Evolutionary conservation across 768 basidiomycete genomes (phyloP).

Genomic region (Lentinula boryana): DNA sequence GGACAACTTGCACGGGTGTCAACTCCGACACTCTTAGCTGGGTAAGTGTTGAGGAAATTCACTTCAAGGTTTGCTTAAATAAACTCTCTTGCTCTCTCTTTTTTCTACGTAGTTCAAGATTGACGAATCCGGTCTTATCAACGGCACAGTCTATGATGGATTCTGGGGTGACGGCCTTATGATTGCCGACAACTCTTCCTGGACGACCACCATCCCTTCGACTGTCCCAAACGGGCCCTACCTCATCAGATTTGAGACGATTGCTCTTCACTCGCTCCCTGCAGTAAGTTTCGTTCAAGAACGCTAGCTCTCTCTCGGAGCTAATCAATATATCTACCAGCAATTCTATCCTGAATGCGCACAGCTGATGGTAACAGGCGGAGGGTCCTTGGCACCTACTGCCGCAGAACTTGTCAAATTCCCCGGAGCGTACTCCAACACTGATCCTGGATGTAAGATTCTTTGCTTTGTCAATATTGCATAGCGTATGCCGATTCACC

Average conservation of each 20-base stretch:
- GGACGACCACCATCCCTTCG: constrained; percentile 39
- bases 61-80: no score
- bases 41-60: constrained; percentile 21
- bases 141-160: constrained; percentile 32
- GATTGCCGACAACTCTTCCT: constrained; percentile 37
- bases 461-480: constrained; percentile 17
- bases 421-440: constrained; percentile 39
- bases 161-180: constrained; percentile 38
- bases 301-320: not conserved
- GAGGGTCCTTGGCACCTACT: constrained; percentile 33
- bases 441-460: constrained; percentile 35
- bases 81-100: no score
- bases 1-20: constrained; percentile 33
- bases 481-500: not conserved
- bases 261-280: constrained; percentile 44
- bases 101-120: constrained; percentile 33
- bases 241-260: constrained; percentile 44
- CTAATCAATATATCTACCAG: constrained; percentile 13
- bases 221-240: constrained; percentile 38
- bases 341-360: constrained; percentile 69
- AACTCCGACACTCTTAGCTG: constrained; percentile 33
- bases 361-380: constrained; percentile 35
- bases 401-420: constrained; percentile 39
- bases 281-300: constrained; percentile 28
- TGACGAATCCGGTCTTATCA: constrained; percentile 39